Conservation (phyloP, 345 rosid genomes). For the Syzygium grande region DNA sequence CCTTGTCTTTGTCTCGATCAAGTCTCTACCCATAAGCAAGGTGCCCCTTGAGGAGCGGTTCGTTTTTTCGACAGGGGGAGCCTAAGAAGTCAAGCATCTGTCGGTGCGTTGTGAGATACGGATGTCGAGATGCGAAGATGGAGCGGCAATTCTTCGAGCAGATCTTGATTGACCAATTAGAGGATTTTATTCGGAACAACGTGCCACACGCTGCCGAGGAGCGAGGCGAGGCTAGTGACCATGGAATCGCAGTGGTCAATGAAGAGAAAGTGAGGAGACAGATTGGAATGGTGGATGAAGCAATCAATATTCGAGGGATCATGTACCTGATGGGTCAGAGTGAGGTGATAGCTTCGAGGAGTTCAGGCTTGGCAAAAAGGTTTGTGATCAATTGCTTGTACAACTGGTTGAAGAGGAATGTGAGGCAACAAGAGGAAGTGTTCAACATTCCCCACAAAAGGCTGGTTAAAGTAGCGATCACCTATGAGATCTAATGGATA, state of each 20-base stretch:
- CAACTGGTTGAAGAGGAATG: conserved; percentile 15
- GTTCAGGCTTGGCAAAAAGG: conserved; percentile 1
- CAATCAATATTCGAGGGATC: conserved; percentile 3
- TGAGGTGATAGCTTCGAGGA: conserved; percentile 10
- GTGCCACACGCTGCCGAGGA: background rate
- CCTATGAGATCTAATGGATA: conserved; percentile 9
- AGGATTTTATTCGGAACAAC: conserved; percentile 2
- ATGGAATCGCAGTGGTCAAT: background rate
- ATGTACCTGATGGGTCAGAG: conserved; percentile 20
- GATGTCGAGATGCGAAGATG: conserved; percentile 12
- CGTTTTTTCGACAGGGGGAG: conserved; percentile 13
- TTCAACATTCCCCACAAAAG: conserved; percentile 11
- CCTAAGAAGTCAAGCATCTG: conserved; percentile 6
- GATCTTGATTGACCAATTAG: conserved; percentile 4
- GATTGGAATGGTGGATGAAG: conserved; percentile 3
- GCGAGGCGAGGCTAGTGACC: background rate
- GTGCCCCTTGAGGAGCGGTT: conserved; percentile 13
- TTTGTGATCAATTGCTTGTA: conserved; percentile 8
- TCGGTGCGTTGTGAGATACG: conserved; percentile 24
- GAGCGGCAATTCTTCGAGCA: conserved; percentile 13
- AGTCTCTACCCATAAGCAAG: conserved; percentile 16
- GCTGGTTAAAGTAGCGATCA: conserved; percentile 22
- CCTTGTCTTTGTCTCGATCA: conserved; percentile 20
- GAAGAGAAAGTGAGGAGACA: background rate
- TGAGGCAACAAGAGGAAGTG: conserved; percentile 18